A percentile compares a stretch with the other conserved stretches of the same genome.
phyloP scores from a whole-genome alignment of 2,329 filamentous ascomycete species.

The Drechmeria coniospora region DNA sequence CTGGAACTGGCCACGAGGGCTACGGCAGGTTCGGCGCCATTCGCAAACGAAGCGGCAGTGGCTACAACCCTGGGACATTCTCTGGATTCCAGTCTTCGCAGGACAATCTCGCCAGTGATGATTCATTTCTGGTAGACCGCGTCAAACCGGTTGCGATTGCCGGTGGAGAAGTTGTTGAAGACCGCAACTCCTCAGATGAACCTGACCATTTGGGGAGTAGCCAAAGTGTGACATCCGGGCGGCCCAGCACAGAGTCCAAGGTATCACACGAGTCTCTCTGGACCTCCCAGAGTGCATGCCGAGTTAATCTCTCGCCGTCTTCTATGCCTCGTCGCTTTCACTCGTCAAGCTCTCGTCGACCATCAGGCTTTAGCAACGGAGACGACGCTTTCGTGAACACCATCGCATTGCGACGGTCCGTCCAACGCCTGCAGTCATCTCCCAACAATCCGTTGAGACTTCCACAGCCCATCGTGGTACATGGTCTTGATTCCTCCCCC shows the following conservation, averaged over 20 bases:
- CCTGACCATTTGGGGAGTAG: constrained; percentile 33
- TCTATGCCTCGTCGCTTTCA: constrained; percentile 26
- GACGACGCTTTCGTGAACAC: constrained; percentile 32
- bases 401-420: constrained; percentile 38
- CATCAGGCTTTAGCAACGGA: constrained; percentile 42
- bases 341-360: constrained; percentile 18
- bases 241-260: constrained; percentile 27
- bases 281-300: constrained; percentile 22
- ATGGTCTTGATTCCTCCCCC: constrained; percentile 26
- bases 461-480: constrained; percentile 37
- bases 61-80: constrained; percentile 29
- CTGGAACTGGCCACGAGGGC: constrained; percentile 88
- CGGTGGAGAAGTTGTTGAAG: constrained; percentile 46
- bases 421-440: constrained; percentile 32
- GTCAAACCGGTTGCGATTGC: constrained; percentile 53
- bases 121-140: constrained; percentile 44
- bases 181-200: constrained; percentile 37
- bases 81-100: constrained; percentile 30
- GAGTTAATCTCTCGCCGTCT: constrained; percentile 38
- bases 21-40: constrained; percentile 51
- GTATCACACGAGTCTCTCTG: constrained; percentile 23
- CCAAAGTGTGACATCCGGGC: constrained; percentile 25
- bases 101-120: constrained; percentile 33
- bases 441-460: constrained; percentile 30
- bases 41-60: constrained; percentile 49